These are phyloP conservation scores for Coelastrella sp. DNA, from an alignment of 139 green algal species.

Conservation along the genomic window DNA sequence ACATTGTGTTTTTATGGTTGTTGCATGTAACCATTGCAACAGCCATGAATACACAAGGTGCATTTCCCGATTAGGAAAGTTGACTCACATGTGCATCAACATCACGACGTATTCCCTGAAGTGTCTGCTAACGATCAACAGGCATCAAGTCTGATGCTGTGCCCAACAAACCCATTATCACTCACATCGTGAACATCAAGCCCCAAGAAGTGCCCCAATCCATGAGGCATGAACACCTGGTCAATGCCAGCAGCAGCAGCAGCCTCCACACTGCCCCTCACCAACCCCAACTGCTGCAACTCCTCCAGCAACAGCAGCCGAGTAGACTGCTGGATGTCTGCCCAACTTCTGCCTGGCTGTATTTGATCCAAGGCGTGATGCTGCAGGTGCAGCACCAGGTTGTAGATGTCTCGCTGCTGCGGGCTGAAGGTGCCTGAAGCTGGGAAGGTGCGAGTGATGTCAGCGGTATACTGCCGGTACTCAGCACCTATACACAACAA, in stretches of 20 bases:
- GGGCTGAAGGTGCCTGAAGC: constrained; percentile 80
- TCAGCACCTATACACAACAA: constrained; percentile 51
- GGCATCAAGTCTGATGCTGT: too few relatives aligned
- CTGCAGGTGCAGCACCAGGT: constrained; percentile 80
- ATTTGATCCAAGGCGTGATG: constrained; percentile 53
- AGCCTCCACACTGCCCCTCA: constrained; percentile 66
- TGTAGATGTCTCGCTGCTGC: constrained; percentile 82
- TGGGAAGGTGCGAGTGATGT: constrained; percentile 92
- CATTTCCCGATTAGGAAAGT: too few relatives aligned
- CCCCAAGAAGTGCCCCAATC: constrained; percentile 91
- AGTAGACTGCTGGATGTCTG: constrained; percentile 79
- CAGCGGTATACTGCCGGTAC: constrained; percentile 50
- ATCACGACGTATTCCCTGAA: too few relatives aligned
- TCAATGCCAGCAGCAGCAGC: constrained; percentile 77
- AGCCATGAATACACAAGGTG: too few relatives aligned
- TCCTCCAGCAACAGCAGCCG: constrained; percentile 78
- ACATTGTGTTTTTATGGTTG: too few relatives aligned
- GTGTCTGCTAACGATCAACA: too few relatives aligned
- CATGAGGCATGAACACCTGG: constrained; percentile 94
- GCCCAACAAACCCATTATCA: too few relatives aligned
- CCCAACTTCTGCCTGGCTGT: constrained; percentile 73
- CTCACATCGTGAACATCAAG: constrained; percentile 92
- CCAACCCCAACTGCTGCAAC: constrained; percentile 69
- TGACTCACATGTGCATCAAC: too few relatives aligned
- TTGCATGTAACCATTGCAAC: too few relatives aligned